phyloP scores from a whole-genome alignment of 2,329 filamentous ascomycete species.

The Epichloe festucae region DNA sequence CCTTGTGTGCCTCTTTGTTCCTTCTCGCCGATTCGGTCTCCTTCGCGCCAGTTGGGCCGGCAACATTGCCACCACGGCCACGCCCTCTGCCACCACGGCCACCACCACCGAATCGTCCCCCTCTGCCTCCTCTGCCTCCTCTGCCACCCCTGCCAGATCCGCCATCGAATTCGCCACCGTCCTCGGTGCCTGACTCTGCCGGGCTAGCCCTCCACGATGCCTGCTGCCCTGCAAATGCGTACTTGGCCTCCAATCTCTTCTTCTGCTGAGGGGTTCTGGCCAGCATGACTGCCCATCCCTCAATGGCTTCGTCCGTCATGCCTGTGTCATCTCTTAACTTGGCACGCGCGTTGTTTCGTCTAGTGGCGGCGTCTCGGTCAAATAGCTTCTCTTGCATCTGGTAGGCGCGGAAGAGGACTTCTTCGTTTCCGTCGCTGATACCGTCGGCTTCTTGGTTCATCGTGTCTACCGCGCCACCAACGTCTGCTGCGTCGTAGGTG shows the following conservation, averaged over 20 bases:
- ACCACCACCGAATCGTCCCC: slow-evolving; percentile 11
- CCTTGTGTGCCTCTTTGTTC: slow-evolving; percentile 72
- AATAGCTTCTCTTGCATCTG: slow-evolving; percentile 53
- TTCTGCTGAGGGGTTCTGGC: slow-evolving; percentile 55
- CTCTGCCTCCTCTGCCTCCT: slow-evolving; percentile 25
- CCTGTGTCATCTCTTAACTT: slow-evolving; percentile 62
- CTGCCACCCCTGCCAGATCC: slow-evolving; percentile 22
- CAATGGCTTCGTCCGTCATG: slow-evolving; percentile 87
- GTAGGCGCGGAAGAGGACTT: slow-evolving; percentile 60
- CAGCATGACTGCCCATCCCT: slow-evolving; percentile 89
- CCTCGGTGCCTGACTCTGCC: slow-evolving; percentile 43
- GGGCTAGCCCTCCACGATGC: slow-evolving; percentile 46
- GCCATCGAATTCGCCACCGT: slow-evolving; percentile 37
- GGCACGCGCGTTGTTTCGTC: slow-evolving; percentile 48
- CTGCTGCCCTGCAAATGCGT: slow-evolving; percentile 55
- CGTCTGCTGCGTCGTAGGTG: slow-evolving; percentile 86
- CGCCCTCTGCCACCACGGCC: slow-evolving; percentile 13
- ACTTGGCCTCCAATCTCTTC: slow-evolving; percentile 57
- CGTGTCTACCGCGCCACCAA: slow-evolving; percentile 74
- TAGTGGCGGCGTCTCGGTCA: slow-evolving; percentile 54
- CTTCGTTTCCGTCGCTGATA: slow-evolving; percentile 46
- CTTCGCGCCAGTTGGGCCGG: slow-evolving; percentile 53
- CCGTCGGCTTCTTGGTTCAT: slow-evolving; percentile 42
- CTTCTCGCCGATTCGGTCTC: slow-evolving; percentile 59
- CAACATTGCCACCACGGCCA: slow-evolving; percentile 45